Evolutionary conservation across 2,329 filamentous ascomycete genomes (phyloP), one percentile per base, ranked within the genome.

Genomic region (Colletotrichum melonis): DNA sequence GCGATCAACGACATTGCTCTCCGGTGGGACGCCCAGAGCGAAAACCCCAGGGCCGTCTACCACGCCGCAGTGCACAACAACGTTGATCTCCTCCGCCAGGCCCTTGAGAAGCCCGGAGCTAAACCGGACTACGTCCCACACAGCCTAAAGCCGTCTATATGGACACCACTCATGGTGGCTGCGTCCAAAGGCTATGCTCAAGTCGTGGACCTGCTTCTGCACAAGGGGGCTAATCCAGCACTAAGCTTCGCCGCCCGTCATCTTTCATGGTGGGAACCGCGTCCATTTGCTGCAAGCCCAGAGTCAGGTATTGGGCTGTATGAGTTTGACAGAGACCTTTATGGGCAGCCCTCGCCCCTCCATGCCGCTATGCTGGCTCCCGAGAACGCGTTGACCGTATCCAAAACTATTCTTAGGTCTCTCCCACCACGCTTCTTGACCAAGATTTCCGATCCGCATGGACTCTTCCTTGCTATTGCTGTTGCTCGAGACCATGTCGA

Each of bases 331-430:
- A 24, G 19, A 49, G 42, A 49, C 19, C 8, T 9, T 9, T 12
- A n/a, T 28, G 4, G 2, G 28, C 22, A 12, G 5, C 12, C 12
- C 22, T 46, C 28, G 30, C 32, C 38, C 22, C 38, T 67, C 32
- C 68, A 71, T 26, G 49, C 22, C n/a, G 68, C 68, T 6, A 12
- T 72, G 28, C 12, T 60, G 24, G 69, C 64, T 11, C 16, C 19
- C 3, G 7, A 46, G 14, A 57, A 68, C 9, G 24, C 64, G 5
- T 11, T 16, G 4, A 16, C 14, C 11, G 54, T 52, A 5, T 24
- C 49, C 5, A 9, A 16, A 1, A 22, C 35, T n/a, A 58, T 72
- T 5, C 28, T 63, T 6, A 12, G 16, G 12, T 24, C 22, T 5
- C 9, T 58, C 3, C 22, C 56, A 2, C 22, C 7, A 12, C 5